Conservation (phyloP, 257 asterid species). For the Agastache rugosa region DNA sequence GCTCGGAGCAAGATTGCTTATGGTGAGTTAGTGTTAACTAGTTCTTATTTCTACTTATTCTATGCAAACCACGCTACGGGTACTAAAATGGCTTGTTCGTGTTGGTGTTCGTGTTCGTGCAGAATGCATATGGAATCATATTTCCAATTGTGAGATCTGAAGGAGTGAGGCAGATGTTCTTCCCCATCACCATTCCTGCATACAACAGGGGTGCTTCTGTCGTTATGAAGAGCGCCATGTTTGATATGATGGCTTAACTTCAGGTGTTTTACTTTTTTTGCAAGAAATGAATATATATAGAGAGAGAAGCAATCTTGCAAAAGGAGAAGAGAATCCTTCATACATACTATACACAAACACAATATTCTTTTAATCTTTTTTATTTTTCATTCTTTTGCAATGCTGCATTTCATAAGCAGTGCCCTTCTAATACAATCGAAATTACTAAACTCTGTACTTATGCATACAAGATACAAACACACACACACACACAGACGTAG, state of each 20-base stretch:
- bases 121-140: slow-evolving; percentile 59
- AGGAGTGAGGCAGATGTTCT: slow-evolving; percentile 67
- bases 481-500: too few species aligned
- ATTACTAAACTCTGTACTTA: too few species aligned
- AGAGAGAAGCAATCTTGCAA: neutral
- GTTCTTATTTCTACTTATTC: neutral
- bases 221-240: slow-evolving; percentile 63
- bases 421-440: neutral
- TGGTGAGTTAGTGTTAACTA: slow-evolving; percentile 31
- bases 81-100: neutral
- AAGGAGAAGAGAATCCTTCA: neutral
- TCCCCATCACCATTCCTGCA: slow-evolving; percentile 59
- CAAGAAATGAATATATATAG: too few species aligned
- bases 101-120: neutral
- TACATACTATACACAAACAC: neutral
- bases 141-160: slow-evolving; percentile 61
- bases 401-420: neutral
- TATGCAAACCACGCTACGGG: neutral
- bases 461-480: too few species aligned
- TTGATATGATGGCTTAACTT: slow-evolving; percentile 48
- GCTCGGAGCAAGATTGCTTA: slow-evolving; percentile 46
- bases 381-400: neutral
- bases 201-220: slow-evolving; percentile 53
- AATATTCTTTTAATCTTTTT: neutral
- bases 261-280: too few species aligned